Percentiles rank a stretch among this genome's conserved stretches.
phyloP scores from a whole-genome alignment of 2,329 filamentous ascomycete genomes.

The Colletotrichum eleusines region DNA sequence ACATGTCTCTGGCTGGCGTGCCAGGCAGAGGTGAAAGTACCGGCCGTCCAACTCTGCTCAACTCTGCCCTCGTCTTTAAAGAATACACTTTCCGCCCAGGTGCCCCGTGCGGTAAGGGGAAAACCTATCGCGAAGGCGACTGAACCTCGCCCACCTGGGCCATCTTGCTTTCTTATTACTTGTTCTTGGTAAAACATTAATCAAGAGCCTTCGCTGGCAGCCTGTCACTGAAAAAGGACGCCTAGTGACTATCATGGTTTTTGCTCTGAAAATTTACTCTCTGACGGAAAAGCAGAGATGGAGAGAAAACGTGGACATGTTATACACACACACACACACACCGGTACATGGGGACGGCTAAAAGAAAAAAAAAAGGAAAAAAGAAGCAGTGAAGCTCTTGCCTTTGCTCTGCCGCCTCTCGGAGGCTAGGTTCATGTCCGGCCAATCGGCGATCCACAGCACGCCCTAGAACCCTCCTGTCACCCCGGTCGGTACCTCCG shows the following conservation, averaged over 20 bases:
- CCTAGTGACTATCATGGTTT: background rate
- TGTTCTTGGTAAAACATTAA: background rate
- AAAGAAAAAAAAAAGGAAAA: background rate
- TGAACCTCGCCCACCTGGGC: background rate
- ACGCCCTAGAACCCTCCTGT: slow-evolving; percentile 11
- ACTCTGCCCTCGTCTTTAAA: slow-evolving; percentile 11
- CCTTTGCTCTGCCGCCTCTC: background rate
- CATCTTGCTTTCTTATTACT: background rate
- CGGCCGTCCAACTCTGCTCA: background rate
- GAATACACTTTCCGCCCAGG: slow-evolving; percentile 9
- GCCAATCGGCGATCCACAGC: slow-evolving; percentile 36
- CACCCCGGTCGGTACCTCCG: slow-evolving; percentile 29
- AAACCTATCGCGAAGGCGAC: slow-evolving; percentile 11
- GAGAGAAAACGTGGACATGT: background rate
- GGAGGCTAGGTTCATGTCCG: slow-evolving; percentile 26
- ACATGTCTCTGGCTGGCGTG: slow-evolving; percentile 6
- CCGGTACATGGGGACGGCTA: background rate
- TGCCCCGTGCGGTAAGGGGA: slow-evolving; percentile 22
- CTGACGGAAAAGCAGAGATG: background rate
- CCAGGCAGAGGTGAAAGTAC: background rate
- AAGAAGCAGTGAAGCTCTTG: background rate
- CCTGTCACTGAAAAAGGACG: background rate
- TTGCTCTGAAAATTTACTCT: background rate
- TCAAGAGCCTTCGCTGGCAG: background rate
- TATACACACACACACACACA: background rate